Evolutionary conservation across 352 stramenopile species (phyloP), one percentile per base, ranked within the genome.

Genomic region (Phytophthora ramorum): DNA sequence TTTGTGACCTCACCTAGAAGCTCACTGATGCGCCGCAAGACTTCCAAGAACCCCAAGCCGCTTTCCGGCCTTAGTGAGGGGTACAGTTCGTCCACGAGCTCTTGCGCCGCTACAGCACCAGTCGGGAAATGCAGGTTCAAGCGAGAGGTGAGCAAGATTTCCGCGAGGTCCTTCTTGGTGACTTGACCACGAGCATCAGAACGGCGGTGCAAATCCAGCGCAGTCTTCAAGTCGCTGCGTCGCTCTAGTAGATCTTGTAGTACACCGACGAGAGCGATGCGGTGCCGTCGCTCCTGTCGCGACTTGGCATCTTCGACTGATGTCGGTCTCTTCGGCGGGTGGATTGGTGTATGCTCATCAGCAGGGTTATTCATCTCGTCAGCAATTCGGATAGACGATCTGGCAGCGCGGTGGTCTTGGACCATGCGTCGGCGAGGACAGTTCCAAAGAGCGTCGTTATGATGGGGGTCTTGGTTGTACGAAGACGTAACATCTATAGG

Each of bases 231-330:
- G 17, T 92, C 83, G 17, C 79, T 75, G 7, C 85, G 85, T 26
- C 79, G 78, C 45, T 93, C 85, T 0, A 93, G 70, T 20, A 93
- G 56, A 64, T 92, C 84, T 24, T 93, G 79, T 5, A 93, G 64
- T 14, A 92, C 78, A 2, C 72, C 67, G 24, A 93, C 75, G 16
- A 88, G 41, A 9, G 73, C 69, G 5, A 88, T 53, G 2, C 69
- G 73, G 17, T 81, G 64, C 10, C 58, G 58, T n/a, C 61, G 55
- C 9, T 81, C 68, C 26, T 69, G 62, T 17, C 56, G 68, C 8
- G 51, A 68, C 28, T 63, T 61, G 4, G 51, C 56, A 26, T 72
- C 58, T 35, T 72, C 47, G 22, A 59, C 45, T 44, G 26, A 38
- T 3, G 26, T 65, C 40, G 46, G 65, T 28, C 24, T 51, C n/a